A percentile compares a stretch with the other conserved stretches of the same genome.
phyloP scores from a whole-genome alignment of 345 rosid genomes.

The Salix arbutifolia region DNA sequence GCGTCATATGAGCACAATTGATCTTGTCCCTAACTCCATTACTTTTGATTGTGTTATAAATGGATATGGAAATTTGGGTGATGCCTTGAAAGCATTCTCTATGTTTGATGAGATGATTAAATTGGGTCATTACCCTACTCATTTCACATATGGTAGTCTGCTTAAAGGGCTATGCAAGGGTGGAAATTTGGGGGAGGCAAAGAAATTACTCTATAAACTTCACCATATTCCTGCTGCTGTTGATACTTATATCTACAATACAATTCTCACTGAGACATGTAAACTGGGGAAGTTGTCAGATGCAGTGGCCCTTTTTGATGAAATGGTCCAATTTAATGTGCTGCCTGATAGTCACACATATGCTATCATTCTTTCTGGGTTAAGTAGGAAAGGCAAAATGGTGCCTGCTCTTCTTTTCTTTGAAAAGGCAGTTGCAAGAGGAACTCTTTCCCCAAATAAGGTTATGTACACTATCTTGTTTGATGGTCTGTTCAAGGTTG shows the following conservation, averaged over 20 bases:
- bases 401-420: conserved; percentile 62
- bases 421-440: conserved; percentile 44
- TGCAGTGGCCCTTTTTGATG: conserved; percentile 54
- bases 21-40: conserved; percentile 41
- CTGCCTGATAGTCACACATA: conserved; percentile 67
- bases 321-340: conserved; percentile 55
- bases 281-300: conserved; percentile 54
- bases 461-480: conserved; percentile 57
- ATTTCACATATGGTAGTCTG: conserved; percentile 67
- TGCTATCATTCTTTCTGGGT: conserved; percentile 58
- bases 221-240: conserved; percentile 54
- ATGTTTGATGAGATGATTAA: conserved; percentile 74
- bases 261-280: conserved; percentile 55
- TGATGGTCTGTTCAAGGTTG: conserved; percentile 70
- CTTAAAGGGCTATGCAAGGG: conserved; percentile 83
- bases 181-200: conserved; percentile 57
- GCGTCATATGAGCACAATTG: conserved; percentile 50
- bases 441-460: conserved; percentile 34
- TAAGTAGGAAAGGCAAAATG: conserved; percentile 63
- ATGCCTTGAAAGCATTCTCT: conserved; percentile 55
- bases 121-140: conserved; percentile 58
- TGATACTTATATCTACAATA: conserved; percentile 64
- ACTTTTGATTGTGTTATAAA: conserved; percentile 67
- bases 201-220: conserved; percentile 49
- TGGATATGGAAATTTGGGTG: conserved; percentile 54